Base-by-base conservation (phyloP, 2,329 filamentous ascomycete species). In the Exophiala xenobiotica region DNA sequence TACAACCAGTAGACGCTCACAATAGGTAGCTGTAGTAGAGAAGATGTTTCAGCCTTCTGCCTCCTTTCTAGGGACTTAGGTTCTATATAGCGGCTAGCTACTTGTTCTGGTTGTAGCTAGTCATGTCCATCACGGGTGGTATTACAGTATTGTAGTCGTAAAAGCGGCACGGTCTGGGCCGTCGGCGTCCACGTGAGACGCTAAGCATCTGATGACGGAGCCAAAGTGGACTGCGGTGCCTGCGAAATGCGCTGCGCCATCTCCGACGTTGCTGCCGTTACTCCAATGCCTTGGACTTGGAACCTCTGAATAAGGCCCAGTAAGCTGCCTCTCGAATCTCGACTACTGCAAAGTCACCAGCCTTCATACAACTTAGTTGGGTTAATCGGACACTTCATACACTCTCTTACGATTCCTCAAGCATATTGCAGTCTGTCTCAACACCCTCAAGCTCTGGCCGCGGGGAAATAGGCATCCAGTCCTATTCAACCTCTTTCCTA, bases 401-500 rank as follows among this genome's bases (percentile, higher is more conserved):
- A 9, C 8, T 22, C 38, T 18, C 6, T 8, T 16, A 35, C 31
- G 4, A 12, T 35, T 35, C n/a, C 31, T 9, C 31, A 14, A 3
- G n/a, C 31, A 1, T 29, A 27, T n/a, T n/a, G n/a, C n/a, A n/a
- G n/a, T n/a, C n/a, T n/a, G n/a, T n/a, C n/a, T n/a, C n/a, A n/a
- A n/a, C n/a, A n/a, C n/a, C n/a, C n/a, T n/a, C n/a, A n/a, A n/a
- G n/a, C n/a, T n/a, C n/a, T n/a, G n/a, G n/a, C n/a, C n/a, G n/a
- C n/a, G n/a, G n/a, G n/a, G n/a, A n/a, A n/a, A n/a, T 22, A 49
- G 45, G 35, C 29, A 23, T 16, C 46, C 16, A 38, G 46, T 45
- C 46, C 27, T 38, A 19, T 35, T n/a, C 14, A 39, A 35, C 43
- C 46, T 33, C 45, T 20, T 41, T 40, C 40, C 41, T 23, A 9